Base-by-base conservation (phyloP, 2,329 filamentous ascomycete genomes). In the Fusarium sp. region DNA sequence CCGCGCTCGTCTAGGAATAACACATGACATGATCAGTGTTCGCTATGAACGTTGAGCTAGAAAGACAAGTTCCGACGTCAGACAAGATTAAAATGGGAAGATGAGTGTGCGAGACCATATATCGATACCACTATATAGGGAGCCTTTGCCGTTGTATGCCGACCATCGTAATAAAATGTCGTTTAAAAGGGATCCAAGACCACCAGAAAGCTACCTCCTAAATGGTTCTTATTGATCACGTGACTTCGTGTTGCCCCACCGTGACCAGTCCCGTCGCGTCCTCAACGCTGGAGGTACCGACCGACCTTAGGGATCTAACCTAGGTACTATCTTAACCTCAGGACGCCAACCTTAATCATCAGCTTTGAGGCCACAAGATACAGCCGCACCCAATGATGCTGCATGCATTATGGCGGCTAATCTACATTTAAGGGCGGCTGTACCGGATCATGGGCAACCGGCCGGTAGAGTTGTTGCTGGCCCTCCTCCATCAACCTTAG, bases 401-500 rank as follows among this genome's bases (percentile, higher is more conserved):
- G 57, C 24, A 67, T 55, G 65, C 70, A 74, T 42, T 62, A 83
- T 83, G 82, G 77, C 75, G 35, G 71, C 77, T 28, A 69, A 75
- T 60, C 55, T 62, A 67, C 66, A 69, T 61, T 72, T 54, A 31
- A 80, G 72, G 57, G 69, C 58, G 52, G 69, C 62, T 47, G 55
- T 68, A 42, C 58, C 68, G 39, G 76, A 75, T 31, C 63, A 73
- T 36, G 62, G 68, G 62, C 72, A 69, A 54, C 51, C 68, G 52
- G 73, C 64, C 54, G 72, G 67, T 52, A 75, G 71, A 28, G 48
- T 66, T 36, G 65, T 72, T 38, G 57, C 65, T 24, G 78, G 74
- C 15, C 84, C 85, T 51, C 90, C 91, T 44, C 93, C 94, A 18
- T 98, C 95, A 22, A 97, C 95, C 15, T 88, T 98, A 78, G 94